Percentiles rank a stretch among this genome's conserved stretches.
Conservation (phyloP, 2,329 filamentous ascomycete genomes). For the Leptosphaerulina australis region DNA sequence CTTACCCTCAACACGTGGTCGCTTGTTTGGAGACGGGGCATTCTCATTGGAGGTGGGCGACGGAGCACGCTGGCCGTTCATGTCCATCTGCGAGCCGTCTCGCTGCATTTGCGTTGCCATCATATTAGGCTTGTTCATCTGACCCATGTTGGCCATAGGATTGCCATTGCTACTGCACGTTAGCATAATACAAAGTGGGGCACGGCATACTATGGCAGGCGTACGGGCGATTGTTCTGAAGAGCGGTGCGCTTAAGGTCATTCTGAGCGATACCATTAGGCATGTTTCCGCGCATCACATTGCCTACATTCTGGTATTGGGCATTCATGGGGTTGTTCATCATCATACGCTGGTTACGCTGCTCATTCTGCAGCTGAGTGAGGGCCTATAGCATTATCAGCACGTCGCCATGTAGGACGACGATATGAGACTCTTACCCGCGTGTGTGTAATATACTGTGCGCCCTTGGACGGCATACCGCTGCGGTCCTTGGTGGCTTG, state of each 20-base stretch:
- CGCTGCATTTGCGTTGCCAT: conserved; percentile 81
- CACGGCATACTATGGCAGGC: conserved; percentile 37
- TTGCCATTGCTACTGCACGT: conserved; percentile 33
- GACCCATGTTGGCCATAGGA: conserved; percentile 70
- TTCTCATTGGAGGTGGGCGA: conserved; percentile 86
- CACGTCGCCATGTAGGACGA: neutral
- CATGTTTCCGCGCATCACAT: conserved; percentile 70
- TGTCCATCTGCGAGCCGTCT: conserved; percentile 85
- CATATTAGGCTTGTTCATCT: conserved; percentile 59
- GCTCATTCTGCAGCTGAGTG: conserved; percentile 72
- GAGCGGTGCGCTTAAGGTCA: conserved; percentile 73
- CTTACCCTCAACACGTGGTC: conserved; percentile 77
- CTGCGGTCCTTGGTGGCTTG: conserved; percentile 71
- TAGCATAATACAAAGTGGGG: conserved; percentile 11
- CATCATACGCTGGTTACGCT: conserved; percentile 71
- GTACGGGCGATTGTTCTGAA: conserved; percentile 79
- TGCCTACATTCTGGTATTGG: conserved; percentile 51
- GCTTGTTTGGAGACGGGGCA: conserved; percentile 89
- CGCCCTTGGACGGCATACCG: conserved; percentile 46
- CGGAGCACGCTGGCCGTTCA: conserved; percentile 74
- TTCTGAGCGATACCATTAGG: conserved; percentile 65
- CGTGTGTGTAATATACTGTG: conserved; percentile 79
- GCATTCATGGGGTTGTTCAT: conserved; percentile 63
- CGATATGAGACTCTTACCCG: conserved; percentile 66
- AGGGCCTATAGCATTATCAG: conserved; percentile 59